Conservation (phyloP, 768 basidiomycete genomes). For the Clavulina sp. region DNA sequence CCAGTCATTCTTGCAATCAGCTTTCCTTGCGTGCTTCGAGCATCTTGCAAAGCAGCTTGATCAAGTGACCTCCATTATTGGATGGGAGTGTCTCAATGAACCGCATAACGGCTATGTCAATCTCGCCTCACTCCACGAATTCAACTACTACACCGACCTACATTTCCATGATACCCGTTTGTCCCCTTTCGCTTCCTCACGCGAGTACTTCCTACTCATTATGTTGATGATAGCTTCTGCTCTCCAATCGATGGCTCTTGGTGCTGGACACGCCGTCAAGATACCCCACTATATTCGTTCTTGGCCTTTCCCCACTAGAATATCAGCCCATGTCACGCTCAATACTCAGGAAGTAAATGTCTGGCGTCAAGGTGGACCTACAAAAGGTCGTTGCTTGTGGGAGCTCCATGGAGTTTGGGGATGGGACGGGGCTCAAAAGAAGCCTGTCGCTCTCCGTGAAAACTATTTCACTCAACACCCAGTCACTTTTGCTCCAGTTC, state of each 20-base stretch:
- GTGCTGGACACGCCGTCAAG: slow-evolving; percentile 63
- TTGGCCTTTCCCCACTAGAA: slow-evolving; percentile 73
- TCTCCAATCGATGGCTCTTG: slow-evolving; percentile 82
- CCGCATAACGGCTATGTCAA: slow-evolving; percentile 87
- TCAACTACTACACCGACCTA: slow-evolving; percentile 90
- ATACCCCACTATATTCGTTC: slow-evolving; percentile 72
- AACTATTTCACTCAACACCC: slow-evolving; percentile 71
- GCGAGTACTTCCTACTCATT: not conserved
- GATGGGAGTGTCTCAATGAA: slow-evolving; percentile 83
- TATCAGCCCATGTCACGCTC: slow-evolving; percentile 37
- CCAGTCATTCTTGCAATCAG: slow-evolving; percentile 67
- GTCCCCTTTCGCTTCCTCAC: not conserved
- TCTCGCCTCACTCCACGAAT: slow-evolving; percentile 60
- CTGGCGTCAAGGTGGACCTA: slow-evolving; percentile 64
- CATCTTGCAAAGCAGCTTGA: slow-evolving; percentile 48
- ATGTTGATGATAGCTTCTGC: slow-evolving; percentile 43
- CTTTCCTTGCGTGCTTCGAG: slow-evolving; percentile 66
- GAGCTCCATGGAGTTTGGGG: slow-evolving; percentile 89
- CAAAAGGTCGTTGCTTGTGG: slow-evolving; percentile 61
- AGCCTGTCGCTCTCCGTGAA: slow-evolving; percentile 61
- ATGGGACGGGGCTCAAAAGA: slow-evolving; percentile 49
- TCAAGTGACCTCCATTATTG: slow-evolving; percentile 61
- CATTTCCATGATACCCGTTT: slow-evolving; percentile 61
- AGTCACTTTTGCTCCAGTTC: slow-evolving; percentile 39
- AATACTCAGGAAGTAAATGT: slow-evolving; percentile 36